Conservation (phyloP, 2,329 filamentous ascomycete genomes). For the Aspergillus ruber region DNA sequence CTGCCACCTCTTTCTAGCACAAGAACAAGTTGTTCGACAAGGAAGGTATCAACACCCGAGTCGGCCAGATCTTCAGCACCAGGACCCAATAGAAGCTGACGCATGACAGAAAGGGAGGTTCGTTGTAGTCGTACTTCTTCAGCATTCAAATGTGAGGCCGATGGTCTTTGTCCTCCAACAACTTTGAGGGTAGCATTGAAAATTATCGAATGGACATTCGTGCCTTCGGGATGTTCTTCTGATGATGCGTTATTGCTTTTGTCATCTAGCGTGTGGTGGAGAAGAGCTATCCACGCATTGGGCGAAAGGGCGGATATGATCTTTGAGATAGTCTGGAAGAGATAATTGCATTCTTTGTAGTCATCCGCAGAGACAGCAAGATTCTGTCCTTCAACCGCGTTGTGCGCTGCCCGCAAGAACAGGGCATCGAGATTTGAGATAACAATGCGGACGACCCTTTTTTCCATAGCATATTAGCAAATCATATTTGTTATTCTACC, state of each 20-base stretch:
- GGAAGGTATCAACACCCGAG: slow-evolving; percentile 58
- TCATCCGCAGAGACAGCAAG: slow-evolving; percentile 53
- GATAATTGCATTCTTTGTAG: slow-evolving; percentile 69
- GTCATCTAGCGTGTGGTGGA: slow-evolving; percentile 53
- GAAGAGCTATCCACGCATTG: slow-evolving; percentile 63
- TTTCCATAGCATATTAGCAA: slow-evolving; percentile 14
- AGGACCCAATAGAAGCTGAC: slow-evolving; percentile 35
- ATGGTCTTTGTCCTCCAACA: slow-evolving; percentile 15
- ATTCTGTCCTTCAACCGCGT: slow-evolving; percentile 29
- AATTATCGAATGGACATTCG: slow-evolving; percentile 28
- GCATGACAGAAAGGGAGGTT: slow-evolving; percentile 62
- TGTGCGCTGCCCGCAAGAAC: slow-evolving; percentile 17
- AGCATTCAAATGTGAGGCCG: slow-evolving; percentile 31
- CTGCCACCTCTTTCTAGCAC: slow-evolving; percentile 55
- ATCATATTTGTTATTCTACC: not conserved
- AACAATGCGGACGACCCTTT: slow-evolving; percentile 32
- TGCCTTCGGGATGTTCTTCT: slow-evolving; percentile 20
- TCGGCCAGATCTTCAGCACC: slow-evolving; percentile 33
- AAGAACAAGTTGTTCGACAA: slow-evolving; percentile 62
- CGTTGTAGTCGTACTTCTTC: slow-evolving; percentile 64
- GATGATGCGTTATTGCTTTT: slow-evolving; percentile 37
- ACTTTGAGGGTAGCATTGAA: slow-evolving; percentile 27
- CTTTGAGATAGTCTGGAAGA: slow-evolving; percentile 67
- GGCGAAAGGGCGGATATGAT: slow-evolving; percentile 64
- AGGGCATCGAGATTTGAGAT: slow-evolving; percentile 29